Conservation (phyloP, 2,329 filamentous ascomycete species). For the Ascocoryne sarcoides region DNA sequence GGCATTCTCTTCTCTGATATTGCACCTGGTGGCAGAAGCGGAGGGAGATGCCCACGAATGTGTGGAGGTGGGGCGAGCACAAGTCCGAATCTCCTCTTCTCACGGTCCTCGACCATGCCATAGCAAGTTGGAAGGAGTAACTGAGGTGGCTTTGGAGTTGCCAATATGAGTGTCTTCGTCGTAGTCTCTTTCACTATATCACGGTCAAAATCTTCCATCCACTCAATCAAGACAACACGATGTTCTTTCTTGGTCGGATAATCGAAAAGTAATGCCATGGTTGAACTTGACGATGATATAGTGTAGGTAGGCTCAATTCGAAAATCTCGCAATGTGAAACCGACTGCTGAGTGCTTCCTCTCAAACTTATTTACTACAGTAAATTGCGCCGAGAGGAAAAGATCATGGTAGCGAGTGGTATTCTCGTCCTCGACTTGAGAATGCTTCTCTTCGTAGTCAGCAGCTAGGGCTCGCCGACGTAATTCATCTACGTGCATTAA, state of each 20-base stretch:
- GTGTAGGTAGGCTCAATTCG: slow-evolving; percentile 19
- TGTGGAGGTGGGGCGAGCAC: slow-evolving; percentile 22
- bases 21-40: slow-evolving; percentile 18
- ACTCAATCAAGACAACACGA: slow-evolving; percentile 23
- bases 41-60: slow-evolving; percentile 18
- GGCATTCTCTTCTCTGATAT: slow-evolving; percentile 23
- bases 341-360: slow-evolving; percentile 17
- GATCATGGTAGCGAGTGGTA: slow-evolving; percentile 11
- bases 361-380: slow-evolving; percentile 19
- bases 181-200: slow-evolving; percentile 19
- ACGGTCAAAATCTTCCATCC: slow-evolving; percentile 14
- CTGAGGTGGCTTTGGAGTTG: slow-evolving; percentile 18
- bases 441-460: slow-evolving; percentile 17
- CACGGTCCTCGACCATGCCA: slow-evolving; percentile 21
- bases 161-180: slow-evolving; percentile 22
- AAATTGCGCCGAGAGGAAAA: slow-evolving; percentile 20
- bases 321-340: slow-evolving; percentile 22
- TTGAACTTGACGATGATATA: slow-evolving; percentile 14
- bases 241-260: slow-evolving; percentile 22
- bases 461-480: slow-evolving; percentile 14
- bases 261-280: slow-evolving; percentile 23
- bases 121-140: slow-evolving; percentile 22
- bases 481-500: slow-evolving; percentile 16
- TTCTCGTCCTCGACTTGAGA: slow-evolving; percentile 6
- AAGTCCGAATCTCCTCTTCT: slow-evolving; percentile 15